Evolutionary conservation across 306 rosid genomes (phyloP).

Genomic region (Canavalia ensiformis): DNA sequence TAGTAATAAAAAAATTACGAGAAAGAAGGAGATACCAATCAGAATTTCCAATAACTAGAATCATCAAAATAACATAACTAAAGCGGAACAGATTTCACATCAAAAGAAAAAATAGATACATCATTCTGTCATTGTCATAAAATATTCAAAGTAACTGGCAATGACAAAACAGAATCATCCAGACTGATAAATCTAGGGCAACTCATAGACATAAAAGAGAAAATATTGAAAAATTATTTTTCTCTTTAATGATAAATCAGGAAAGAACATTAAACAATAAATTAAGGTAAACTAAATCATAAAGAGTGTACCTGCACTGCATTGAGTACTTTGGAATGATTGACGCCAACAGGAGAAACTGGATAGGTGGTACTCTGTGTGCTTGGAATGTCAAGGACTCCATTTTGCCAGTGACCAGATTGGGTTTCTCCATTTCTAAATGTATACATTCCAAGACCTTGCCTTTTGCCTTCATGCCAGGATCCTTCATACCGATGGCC

Average conservation of each 20-base stretch:
- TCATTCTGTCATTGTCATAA: slow-evolving; percentile 19
- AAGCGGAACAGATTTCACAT: neutral
- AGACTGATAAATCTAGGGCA: slow-evolving; percentile 8
- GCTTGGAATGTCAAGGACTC: slow-evolving; percentile 90
- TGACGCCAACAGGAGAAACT: slow-evolving; percentile 86
- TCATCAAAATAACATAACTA: slow-evolving; percentile 8
- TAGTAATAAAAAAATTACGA: neutral
- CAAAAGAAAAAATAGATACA: neutral
- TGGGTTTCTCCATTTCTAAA: slow-evolving; percentile 95
- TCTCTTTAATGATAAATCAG: neutral
- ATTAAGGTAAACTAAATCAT: neutral
- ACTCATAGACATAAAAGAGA: neutral
- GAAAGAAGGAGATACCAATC: neutral
- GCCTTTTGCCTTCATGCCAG: slow-evolving; percentile 99
- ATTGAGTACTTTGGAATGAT: slow-evolving; percentile 94
- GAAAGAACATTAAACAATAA: neutral
- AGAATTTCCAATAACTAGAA: slow-evolving; percentile 8
- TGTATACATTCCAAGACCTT: slow-evolving; percentile 98
- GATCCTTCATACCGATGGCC: slow-evolving; percentile 96
- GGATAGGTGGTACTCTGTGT: slow-evolving; percentile 74
- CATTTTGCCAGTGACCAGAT: slow-evolving; percentile 98
- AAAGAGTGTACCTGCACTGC: slow-evolving; percentile 81
- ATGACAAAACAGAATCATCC: slow-evolving; percentile 1
- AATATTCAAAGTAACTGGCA: slow-evolving; percentile 24
- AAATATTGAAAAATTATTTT: neutral